These are phyloP conservation scores for Westerdykella aurantiaca DNA, from an alignment of 2,329 filamentous ascomycete genomes.

Conservation along the genomic window DNA sequence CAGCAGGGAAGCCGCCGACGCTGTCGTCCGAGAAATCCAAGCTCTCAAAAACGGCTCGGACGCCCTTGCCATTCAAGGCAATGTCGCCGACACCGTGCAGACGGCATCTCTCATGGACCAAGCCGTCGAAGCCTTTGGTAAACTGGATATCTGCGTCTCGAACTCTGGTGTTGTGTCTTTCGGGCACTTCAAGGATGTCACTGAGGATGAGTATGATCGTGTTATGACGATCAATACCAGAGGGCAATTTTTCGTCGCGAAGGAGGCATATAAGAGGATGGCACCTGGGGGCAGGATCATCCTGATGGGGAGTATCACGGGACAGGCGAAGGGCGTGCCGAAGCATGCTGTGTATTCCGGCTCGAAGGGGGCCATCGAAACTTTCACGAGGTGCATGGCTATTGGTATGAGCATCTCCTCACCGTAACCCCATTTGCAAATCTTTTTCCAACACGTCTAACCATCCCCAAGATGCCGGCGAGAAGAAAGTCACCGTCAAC, in stretches of 20 bases:
- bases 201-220: slow-evolving; percentile 52
- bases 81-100: slow-evolving; percentile 59
- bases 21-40: slow-evolving; percentile 62
- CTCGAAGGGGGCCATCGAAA: slow-evolving; percentile 51
- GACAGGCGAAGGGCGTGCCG: slow-evolving; percentile 52
- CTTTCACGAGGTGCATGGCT: slow-evolving; percentile 51
- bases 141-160: slow-evolving; percentile 64
- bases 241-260: slow-evolving; percentile 59
- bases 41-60: slow-evolving; percentile 54
- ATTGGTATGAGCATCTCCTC: slow-evolving; percentile 30
- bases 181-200: slow-evolving; percentile 50
- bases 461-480: slow-evolving; percentile 39
- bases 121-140: slow-evolving; percentile 58
- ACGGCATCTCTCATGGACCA: slow-evolving; percentile 59
- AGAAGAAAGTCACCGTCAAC: slow-evolving; percentile 55
- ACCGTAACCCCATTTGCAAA: background rate
- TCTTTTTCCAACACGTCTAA: slow-evolving; percentile 3
- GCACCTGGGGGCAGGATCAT: slow-evolving; percentile 49
- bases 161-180: slow-evolving; percentile 58
- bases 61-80: slow-evolving; percentile 60
- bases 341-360: slow-evolving; percentile 52
- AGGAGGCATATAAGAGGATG: slow-evolving; percentile 51
- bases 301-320: slow-evolving; percentile 52
- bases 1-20: slow-evolving; percentile 57
- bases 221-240: slow-evolving; percentile 59